Conservation (phyloP, 768 basidiomycete species). For the Naematelia encephala region DNA sequence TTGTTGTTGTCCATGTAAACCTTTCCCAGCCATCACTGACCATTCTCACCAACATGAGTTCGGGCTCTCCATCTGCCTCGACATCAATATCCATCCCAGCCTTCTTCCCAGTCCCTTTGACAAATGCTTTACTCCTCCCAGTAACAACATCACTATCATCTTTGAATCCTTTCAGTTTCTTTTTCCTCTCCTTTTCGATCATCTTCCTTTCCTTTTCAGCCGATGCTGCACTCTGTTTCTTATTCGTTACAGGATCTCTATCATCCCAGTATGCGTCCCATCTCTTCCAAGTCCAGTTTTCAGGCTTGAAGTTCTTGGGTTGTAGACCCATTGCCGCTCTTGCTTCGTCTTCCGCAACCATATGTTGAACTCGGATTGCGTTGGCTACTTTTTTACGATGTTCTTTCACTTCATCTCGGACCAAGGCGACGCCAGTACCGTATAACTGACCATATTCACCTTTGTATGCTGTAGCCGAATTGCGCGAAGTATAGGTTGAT, state of each 20-base stretch:
- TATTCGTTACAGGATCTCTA: background rate
- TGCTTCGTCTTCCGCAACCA: background rate
- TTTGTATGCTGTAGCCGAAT: background rate
- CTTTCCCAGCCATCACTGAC: conserved; percentile 33
- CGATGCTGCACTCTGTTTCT: background rate
- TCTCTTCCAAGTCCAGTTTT: background rate
- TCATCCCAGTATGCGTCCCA: background rate
- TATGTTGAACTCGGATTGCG: background rate
- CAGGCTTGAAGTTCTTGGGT: background rate
- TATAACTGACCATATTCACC: conserved; percentile 1
- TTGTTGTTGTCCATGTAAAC: conserved; percentile 16
- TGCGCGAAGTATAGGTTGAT: background rate
- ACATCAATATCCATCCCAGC: conserved; percentile 1
- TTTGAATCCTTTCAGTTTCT: background rate
- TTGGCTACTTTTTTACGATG: background rate
- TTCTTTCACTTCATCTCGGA: background rate
- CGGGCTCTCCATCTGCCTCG: conserved; percentile 13
- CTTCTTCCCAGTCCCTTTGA: background rate
- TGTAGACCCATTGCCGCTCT: background rate
- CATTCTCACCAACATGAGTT: conserved; percentile 39
- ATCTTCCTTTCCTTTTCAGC: background rate
- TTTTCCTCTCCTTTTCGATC: background rate
- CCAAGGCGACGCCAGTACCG: background rate
- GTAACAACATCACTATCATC: background rate
- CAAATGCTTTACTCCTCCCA: background rate